A percentile compares a stretch with the other conserved stretches of the same genome.
phyloP scores from a whole-genome alignment of 495 filamentous ascomycete genomes.

The Talaromyces stipitatus region DNA sequence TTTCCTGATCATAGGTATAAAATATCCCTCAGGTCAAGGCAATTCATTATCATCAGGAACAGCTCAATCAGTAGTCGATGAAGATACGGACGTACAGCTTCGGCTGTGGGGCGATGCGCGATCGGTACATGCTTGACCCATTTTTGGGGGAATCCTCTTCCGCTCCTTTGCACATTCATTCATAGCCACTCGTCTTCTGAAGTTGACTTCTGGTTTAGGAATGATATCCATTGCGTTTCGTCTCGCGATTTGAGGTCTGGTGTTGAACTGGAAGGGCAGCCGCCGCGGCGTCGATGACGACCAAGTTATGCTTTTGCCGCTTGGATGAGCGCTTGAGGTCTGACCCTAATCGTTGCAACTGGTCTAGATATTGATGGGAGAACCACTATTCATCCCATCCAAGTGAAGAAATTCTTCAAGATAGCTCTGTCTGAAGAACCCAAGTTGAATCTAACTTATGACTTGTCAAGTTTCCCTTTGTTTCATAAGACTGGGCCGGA shows the following conservation, averaged over 20 bases:
- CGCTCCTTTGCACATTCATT: background rate
- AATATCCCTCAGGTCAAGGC: background rate
- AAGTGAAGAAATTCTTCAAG: no score
- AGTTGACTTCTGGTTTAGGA: background rate
- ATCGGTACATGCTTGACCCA: background rate
- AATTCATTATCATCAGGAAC: background rate
- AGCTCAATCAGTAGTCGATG: background rate
- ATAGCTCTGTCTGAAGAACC: no score
- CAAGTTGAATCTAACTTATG: no score
- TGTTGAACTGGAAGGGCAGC: background rate
- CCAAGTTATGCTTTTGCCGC: background rate
- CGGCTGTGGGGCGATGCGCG: background rate
- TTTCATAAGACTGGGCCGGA: background rate
- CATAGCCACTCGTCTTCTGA: background rate
- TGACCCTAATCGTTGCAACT: no score
- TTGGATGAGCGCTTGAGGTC: background rate
- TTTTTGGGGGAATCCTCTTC: background rate
- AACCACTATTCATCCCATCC: no score
- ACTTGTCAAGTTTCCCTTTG: no score
- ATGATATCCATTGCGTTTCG: background rate
- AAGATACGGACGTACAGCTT: background rate
- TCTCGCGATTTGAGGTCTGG: background rate
- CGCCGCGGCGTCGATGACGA: background rate
- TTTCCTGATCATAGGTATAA: background rate
- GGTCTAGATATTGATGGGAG: no score